Evolutionary conservation across 2,329 filamentous ascomycete species (phyloP).

Genomic region (Alternaria sp.): DNA sequence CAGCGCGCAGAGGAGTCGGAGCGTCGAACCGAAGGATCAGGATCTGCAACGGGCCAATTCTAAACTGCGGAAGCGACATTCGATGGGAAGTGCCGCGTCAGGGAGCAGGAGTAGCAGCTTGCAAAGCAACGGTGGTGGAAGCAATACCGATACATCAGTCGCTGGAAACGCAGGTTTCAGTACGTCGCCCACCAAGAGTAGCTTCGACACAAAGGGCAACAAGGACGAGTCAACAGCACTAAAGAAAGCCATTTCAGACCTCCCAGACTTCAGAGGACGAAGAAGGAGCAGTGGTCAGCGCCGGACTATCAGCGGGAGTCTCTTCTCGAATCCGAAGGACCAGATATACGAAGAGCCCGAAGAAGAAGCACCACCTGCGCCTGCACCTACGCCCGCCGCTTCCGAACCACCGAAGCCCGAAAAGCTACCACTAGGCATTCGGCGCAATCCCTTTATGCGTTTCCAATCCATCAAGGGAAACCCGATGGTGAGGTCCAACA

Average conservation of each 20-base stretch:
- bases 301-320: slow-evolving; percentile 74
- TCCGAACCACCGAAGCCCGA: slow-evolving; percentile 43
- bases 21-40: slow-evolving; percentile 42
- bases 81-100: slow-evolving; percentile 44
- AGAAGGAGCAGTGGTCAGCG: slow-evolving; percentile 72
- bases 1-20: slow-evolving; percentile 70
- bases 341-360: slow-evolving; percentile 92
- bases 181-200: slow-evolving; percentile 33
- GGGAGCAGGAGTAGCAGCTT: slow-evolving; percentile 51
- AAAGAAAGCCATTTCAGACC: slow-evolving; percentile 42
- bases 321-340: slow-evolving; percentile 75
- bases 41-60: slow-evolving; percentile 46
- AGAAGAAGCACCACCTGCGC: slow-evolving; percentile 47
- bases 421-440: slow-evolving; percentile 60
- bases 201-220: slow-evolving; percentile 27
- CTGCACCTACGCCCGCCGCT: slow-evolving; percentile 39
- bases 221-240: slow-evolving; percentile 45
- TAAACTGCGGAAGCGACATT: slow-evolving; percentile 48
- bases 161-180: slow-evolving; percentile 11
- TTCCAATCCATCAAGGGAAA: slow-evolving; percentile 64
- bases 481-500: slow-evolving; percentile 55
- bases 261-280: slow-evolving; percentile 44
- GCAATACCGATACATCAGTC: slow-evolving; percentile 38
- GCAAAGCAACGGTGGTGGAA: slow-evolving; percentile 48
- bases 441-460: slow-evolving; percentile 72